These are phyloP conservation scores for Porphyrellus cyaneotinctus DNA, from an alignment of 768 basidiomycete species.

Conservation along the genomic window DNA sequence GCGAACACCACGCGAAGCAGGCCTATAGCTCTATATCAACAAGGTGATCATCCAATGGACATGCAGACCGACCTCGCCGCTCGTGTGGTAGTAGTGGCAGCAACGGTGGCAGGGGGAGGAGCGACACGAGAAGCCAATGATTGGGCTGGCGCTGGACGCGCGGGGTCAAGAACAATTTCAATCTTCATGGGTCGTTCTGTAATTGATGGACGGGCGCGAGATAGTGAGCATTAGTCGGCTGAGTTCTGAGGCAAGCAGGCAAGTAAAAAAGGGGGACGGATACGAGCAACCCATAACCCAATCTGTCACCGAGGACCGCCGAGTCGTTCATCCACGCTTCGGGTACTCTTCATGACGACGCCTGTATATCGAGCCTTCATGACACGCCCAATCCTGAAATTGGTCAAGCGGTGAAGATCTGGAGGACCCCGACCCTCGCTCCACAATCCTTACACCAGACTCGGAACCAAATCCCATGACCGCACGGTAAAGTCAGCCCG, in stretches of 20 bases:
- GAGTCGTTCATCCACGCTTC: conserved; percentile 25
- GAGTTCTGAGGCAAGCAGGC: conserved; percentile 34
- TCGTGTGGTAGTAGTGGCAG: conserved; percentile 18
- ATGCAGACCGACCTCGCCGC: conserved; percentile 34
- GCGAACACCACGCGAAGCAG: conserved; percentile 41
- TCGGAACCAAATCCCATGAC: conserved; percentile 32
- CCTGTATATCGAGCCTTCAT: conserved; percentile 23
- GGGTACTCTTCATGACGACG: conserved; percentile 20
- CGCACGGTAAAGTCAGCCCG: conserved; percentile 27
- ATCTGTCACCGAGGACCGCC: conserved; percentile 23
- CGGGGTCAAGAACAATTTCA: conserved; percentile 91
- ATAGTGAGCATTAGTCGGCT: conserved; percentile 35
- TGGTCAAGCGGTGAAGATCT: conserved; percentile 33
- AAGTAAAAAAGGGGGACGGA: conserved; percentile 43
- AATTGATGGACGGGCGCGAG: conserved; percentile 33
- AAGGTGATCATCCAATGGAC: not conserved
- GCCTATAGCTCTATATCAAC: conserved; percentile 21
- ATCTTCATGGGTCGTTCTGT: conserved; percentile 98
- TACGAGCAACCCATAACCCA: conserved; percentile 33
- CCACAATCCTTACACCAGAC: conserved; percentile 32
- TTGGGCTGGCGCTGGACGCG: conserved; percentile 53
- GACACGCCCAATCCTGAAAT: conserved; percentile 30
- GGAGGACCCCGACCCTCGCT: conserved; percentile 27
- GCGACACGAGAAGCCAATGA: conserved; percentile 84
- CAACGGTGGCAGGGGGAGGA: conserved; percentile 47